Percentiles rank a stretch among this genome's conserved stretches.
These are phyloP conservation scores for Aspergillus steynii DNA, from an alignment of 495 filamentous ascomycete genomes.

Conservation along the genomic window DNA sequence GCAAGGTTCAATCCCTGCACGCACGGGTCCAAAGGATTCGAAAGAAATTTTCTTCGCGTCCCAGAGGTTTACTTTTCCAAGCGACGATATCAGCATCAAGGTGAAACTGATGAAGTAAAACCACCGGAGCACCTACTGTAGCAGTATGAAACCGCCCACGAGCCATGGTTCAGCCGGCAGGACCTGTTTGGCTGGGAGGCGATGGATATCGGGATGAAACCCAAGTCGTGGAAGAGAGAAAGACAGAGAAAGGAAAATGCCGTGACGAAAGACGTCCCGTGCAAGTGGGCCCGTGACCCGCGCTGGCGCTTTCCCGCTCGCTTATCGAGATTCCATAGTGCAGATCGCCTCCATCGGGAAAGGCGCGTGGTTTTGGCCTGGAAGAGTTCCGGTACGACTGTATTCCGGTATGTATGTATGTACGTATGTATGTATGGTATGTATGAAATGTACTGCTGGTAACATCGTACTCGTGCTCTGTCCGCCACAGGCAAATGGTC, in stretches of 20 bases:
- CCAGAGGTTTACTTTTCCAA: not conserved
- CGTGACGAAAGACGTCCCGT: not conserved
- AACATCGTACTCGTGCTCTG: not conserved
- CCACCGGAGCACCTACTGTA: not conserved
- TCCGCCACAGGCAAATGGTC: not conserved
- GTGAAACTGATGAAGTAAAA: not conserved
- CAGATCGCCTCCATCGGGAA: not conserved
- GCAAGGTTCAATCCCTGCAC: not conserved
- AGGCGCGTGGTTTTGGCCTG: not conserved
- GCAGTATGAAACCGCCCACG: not conserved
- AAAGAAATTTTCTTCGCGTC: not conserved
- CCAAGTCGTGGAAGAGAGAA: not conserved
- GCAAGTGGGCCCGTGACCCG: not conserved
- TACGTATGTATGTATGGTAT: not conserved
- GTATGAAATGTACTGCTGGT: not conserved
- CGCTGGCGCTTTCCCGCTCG: not conserved
- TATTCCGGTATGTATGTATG: not conserved
- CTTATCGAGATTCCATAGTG: not conserved
- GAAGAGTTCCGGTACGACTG: not conserved
- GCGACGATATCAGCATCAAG: not conserved
- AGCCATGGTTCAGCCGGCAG: not conserved
- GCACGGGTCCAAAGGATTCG: not conserved
- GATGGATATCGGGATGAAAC: not conserved
- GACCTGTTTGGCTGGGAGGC: not conserved
- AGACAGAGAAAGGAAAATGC: not conserved